Conservation (phyloP, 2,329 filamentous ascomycete species). For the Nectriaceae sp. region DNA sequence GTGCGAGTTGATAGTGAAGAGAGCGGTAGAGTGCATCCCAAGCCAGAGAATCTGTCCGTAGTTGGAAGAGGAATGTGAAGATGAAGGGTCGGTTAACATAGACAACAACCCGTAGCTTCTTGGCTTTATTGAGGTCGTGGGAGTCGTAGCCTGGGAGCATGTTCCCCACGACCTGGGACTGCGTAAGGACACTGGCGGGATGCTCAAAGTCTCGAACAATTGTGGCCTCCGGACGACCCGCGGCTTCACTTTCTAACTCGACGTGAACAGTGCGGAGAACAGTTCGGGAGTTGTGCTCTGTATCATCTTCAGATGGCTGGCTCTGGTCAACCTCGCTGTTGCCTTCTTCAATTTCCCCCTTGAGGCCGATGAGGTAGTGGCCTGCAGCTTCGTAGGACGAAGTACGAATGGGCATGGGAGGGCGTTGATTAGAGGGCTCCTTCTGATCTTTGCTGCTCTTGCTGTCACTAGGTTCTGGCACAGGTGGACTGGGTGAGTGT, state of each 20-base stretch:
- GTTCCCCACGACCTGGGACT: slow-evolving; percentile 37
- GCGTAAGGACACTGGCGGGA: slow-evolving; percentile 33
- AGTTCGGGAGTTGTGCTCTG: slow-evolving; percentile 53
- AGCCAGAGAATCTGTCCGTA: slow-evolving; percentile 58
- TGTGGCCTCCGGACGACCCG: slow-evolving; percentile 44
- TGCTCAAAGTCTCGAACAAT: slow-evolving; percentile 48
- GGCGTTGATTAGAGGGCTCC: slow-evolving; percentile 12
- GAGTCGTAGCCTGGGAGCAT: slow-evolving; percentile 34
- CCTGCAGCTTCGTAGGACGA: slow-evolving; percentile 38
- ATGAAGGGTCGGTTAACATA: slow-evolving; percentile 77
- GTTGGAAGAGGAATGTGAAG: slow-evolving; percentile 71
- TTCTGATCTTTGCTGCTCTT: background rate
- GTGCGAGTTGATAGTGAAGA: slow-evolving; percentile 61
- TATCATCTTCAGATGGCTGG: slow-evolving; percentile 30
- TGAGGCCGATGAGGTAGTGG: slow-evolving; percentile 68
- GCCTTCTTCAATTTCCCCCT: slow-evolving; percentile 61
- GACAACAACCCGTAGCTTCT: slow-evolving; percentile 67
- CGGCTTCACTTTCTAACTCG: slow-evolving; percentile 53
- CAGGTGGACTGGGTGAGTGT: slow-evolving; percentile 11
- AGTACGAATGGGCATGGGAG: slow-evolving; percentile 11
- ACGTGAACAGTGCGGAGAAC: slow-evolving; percentile 68
- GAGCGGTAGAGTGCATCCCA: slow-evolving; percentile 59
- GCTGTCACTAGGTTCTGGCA: slow-evolving; percentile 15
- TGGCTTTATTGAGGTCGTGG: slow-evolving; percentile 55
- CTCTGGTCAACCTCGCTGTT: slow-evolving; percentile 33